phyloP scores from a whole-genome alignment of 345 rosid species.

The Pelargonium nanum region DNA sequence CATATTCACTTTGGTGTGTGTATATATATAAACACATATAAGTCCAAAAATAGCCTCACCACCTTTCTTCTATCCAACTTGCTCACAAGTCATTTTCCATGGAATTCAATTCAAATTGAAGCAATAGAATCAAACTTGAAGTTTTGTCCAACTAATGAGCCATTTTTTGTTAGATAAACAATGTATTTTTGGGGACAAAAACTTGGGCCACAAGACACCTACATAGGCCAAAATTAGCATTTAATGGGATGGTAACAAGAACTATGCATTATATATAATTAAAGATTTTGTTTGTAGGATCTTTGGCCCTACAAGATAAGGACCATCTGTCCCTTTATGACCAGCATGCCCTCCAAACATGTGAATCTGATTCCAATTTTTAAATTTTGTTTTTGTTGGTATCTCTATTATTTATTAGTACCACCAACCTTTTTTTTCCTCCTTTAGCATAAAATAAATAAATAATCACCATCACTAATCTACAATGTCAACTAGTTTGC shows the following conservation, averaged over 20 bases:
- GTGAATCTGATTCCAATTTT: not conserved
- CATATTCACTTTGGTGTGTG: not conserved
- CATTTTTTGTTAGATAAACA: not conserved
- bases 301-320: conserved; percentile 2
- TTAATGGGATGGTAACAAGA: not conserved
- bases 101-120: not conserved
- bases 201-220: not conserved
- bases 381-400: not conserved
- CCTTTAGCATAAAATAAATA: not conserved
- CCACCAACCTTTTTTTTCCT: not conserved
- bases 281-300: conserved; percentile 1
- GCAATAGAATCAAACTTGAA: not conserved
- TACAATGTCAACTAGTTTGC: not conserved
- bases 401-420: not conserved
- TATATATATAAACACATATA: not conserved
- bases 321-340: conserved; percentile 3
- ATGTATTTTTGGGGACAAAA: not conserved
- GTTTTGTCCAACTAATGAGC: not conserved
- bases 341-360: conserved; percentile 2
- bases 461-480: not conserved
- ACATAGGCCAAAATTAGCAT: not conserved
- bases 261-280: not conserved
- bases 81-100: not conserved
- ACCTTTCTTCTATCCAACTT: not conserved
- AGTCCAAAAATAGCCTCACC: not conserved